phyloP scores from a whole-genome alignment of 2,329 filamentous ascomycete genomes.

The Alternaria triticimaculans region DNA sequence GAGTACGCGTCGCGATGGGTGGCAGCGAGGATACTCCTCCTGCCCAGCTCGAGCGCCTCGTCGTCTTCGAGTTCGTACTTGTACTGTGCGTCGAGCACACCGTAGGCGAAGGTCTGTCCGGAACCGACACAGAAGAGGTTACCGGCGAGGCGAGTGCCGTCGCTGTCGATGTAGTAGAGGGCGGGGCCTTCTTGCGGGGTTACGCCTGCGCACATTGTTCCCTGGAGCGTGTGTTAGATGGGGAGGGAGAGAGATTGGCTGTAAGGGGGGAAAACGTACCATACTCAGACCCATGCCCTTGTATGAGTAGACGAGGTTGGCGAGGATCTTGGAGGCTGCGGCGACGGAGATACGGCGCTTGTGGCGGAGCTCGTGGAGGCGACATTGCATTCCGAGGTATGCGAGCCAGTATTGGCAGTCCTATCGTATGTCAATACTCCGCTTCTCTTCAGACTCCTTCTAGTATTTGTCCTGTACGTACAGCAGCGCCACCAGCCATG shows the following conservation, averaged over 20 bases:
- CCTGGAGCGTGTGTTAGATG: constrained; percentile 50
- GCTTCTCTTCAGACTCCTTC: neutral
- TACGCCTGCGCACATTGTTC: constrained; percentile 98
- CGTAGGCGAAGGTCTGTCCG: constrained; percentile 98
- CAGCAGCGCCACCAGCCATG: constrained; percentile 96
- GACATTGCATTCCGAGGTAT: constrained; percentile 98
- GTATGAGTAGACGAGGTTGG: constrained; percentile 97
- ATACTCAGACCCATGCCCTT: constrained; percentile 99
- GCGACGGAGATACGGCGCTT: constrained; percentile 98
- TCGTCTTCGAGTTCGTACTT: constrained; percentile 84
- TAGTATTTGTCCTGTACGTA: constrained; percentile 34
- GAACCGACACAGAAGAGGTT: constrained; percentile 99
- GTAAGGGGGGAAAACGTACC: constrained; percentile 50
- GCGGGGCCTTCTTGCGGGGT: constrained; percentile 94
- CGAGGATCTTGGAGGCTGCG: constrained; percentile 96
- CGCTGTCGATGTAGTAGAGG: constrained; percentile 98
- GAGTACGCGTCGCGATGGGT: constrained; percentile 99
- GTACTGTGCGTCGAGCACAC: constrained; percentile 96
- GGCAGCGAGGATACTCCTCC: constrained; percentile 90
- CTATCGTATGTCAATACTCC: constrained; percentile 50
- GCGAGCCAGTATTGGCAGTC: constrained; percentile 99
- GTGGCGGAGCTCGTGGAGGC: constrained; percentile 97
- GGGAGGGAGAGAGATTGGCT: neutral
- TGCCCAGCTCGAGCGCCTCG: constrained; percentile 88
- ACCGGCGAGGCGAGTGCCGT: constrained; percentile 88